A percentile compares a stretch with the other conserved stretches of the same genome.
phyloP scores from a whole-genome alignment of 2,329 filamentous ascomycete species.

The Chalaropsis thielavioides region DNA sequence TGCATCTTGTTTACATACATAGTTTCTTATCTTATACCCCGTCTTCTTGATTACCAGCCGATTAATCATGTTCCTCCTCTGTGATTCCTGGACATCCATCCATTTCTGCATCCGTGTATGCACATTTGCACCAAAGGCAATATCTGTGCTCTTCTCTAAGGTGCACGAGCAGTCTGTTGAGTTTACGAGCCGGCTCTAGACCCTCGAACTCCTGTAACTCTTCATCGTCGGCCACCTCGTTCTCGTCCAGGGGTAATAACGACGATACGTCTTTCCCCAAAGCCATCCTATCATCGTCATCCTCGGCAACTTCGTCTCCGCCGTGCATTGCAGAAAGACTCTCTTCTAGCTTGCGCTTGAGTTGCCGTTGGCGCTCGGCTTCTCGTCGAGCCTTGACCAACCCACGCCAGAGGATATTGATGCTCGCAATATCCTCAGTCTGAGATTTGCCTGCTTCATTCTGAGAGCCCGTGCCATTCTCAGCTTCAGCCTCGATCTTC shows the following conservation, averaged over 20 bases:
- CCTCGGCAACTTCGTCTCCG: slow-evolving; percentile 25
- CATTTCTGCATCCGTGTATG: slow-evolving; percentile 59
- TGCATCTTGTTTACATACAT: background rate
- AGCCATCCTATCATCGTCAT: slow-evolving; percentile 53
- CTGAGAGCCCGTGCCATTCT: slow-evolving; percentile 13
- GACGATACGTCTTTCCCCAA: slow-evolving; percentile 42
- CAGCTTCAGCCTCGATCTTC: slow-evolving; percentile 19
- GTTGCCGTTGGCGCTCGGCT: slow-evolving; percentile 50
- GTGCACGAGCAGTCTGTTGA: slow-evolving; percentile 52
- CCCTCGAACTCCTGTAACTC: slow-evolving; percentile 69
- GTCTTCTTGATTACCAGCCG: background rate
- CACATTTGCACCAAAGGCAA: slow-evolving; percentile 92
- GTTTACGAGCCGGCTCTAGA: slow-evolving; percentile 48
- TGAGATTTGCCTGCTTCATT: slow-evolving; percentile 21
- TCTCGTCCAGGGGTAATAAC: slow-evolving; percentile 48
- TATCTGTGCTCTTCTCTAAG: slow-evolving; percentile 61
- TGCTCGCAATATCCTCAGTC: slow-evolving; percentile 21
- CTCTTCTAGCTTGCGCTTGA: slow-evolving; percentile 52
- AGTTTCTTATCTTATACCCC: slow-evolving; percentile 5
- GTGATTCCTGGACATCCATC: slow-evolving; percentile 77
- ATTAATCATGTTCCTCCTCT: slow-evolving; percentile 62
- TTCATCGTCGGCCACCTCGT: slow-evolving; percentile 63
- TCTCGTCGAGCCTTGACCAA: slow-evolving; percentile 56
- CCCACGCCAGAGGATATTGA: slow-evolving; percentile 69
- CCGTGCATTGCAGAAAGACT: slow-evolving; percentile 33